Conservation (phyloP, 257 asterid genomes). For the Schizonepeta tenuifolia region DNA sequence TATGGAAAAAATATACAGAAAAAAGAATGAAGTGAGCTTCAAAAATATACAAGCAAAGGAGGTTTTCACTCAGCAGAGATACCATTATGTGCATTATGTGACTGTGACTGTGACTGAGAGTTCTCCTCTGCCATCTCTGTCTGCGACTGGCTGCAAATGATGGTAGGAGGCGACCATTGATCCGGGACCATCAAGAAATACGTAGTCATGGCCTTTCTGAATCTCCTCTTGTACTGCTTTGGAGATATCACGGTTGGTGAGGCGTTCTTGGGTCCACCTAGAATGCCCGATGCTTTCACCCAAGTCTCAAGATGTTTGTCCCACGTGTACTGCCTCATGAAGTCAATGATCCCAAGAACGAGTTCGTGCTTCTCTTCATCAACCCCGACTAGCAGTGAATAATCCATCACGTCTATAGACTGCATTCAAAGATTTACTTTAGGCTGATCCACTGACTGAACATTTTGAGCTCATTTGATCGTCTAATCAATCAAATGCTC, state of each 20-base stretch:
- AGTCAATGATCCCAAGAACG: constrained; percentile 93
- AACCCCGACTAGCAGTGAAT: constrained; percentile 86
- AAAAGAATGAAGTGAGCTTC: constrained; percentile 19
- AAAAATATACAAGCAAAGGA: constrained; percentile 38
- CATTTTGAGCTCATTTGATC: background rate
- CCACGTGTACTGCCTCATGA: constrained; percentile 98
- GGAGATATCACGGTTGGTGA: constrained; percentile 93
- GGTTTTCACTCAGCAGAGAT: constrained; percentile 35
- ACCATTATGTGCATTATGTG: constrained; percentile 37
- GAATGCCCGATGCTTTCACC: constrained; percentile 95
- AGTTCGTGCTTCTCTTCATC: constrained; percentile 93
- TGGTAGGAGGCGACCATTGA: constrained; percentile 83
- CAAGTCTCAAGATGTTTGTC: constrained; percentile 97
- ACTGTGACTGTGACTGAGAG: constrained; percentile 50
- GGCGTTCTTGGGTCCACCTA: constrained; percentile 86
- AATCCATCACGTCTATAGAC: constrained; percentile 95
- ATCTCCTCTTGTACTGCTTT: constrained; percentile 89
- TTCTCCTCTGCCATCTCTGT: constrained; percentile 59
- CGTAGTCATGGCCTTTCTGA: constrained; percentile 92
- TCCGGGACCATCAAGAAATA: constrained; percentile 96
- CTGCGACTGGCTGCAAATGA: constrained; percentile 63
- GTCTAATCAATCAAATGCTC: background rate
- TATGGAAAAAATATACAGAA: constrained; percentile 18
- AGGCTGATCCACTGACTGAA: background rate
- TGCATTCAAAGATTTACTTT: constrained; percentile 35